Evolutionary conservation across 495 filamentous ascomycete genomes (phyloP).

Genomic region (Aspergillus incahuasiensis): DNA sequence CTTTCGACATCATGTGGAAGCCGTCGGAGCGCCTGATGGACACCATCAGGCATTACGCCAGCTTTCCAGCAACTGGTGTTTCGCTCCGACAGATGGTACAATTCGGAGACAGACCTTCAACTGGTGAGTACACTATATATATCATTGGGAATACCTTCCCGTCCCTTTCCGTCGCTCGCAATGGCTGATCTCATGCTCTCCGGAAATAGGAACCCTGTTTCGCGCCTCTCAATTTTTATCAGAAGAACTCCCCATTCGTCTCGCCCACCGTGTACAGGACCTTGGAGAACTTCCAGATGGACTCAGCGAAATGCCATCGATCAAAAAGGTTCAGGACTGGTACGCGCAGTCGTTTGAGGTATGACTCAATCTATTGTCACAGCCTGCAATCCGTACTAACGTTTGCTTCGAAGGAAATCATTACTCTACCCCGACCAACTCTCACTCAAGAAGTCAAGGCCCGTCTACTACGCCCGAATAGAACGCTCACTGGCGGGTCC

Average conservation of each 20-base stretch:
- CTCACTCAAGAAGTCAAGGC: conserved; percentile 74
- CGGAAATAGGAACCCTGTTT: conserved; percentile 75
- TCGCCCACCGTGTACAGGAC: conserved; percentile 94
- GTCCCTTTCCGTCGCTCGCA: background rate
- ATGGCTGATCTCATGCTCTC: conserved; percentile 18
- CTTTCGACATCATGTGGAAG: conserved; percentile 71
- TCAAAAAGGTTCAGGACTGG: conserved; percentile 92
- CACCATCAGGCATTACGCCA: conserved; percentile 97
- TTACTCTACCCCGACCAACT: conserved; percentile 69
- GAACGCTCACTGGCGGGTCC: conserved; percentile 51
- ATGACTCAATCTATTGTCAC: conserved; percentile 21
- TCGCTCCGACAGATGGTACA: conserved; percentile 98
- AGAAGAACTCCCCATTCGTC: conserved; percentile 94
- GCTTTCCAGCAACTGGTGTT: conserved; percentile 94
- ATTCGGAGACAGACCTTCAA: conserved; percentile 87
- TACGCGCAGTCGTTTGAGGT: conserved; percentile 99
- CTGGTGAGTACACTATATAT: conserved; percentile 50
- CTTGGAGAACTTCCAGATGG: conserved; percentile 91
- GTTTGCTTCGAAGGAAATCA: conserved; percentile 67
- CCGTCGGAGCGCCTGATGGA: conserved; percentile 87
- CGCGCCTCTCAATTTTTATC: conserved; percentile 96
- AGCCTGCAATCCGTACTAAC: background rate
- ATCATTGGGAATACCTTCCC: background rate
- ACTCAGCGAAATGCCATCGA: conserved; percentile 96
- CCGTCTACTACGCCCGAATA: conserved; percentile 69